Base-by-base conservation (phyloP, 441 rosid genomes). In the Pelargonium citronellum region DNA sequence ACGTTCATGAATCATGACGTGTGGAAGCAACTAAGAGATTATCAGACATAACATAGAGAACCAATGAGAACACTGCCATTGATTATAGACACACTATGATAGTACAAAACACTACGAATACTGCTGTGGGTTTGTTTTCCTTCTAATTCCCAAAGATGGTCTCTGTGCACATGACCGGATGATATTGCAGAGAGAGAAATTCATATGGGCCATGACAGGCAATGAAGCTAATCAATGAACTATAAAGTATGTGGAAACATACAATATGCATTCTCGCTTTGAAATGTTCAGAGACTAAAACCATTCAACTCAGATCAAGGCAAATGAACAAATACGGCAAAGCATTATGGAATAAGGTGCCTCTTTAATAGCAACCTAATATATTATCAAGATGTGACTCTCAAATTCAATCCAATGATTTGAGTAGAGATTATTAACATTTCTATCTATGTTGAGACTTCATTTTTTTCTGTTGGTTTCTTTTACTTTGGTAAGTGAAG, bases 1-100 rank as follows among this genome's bases (percentile, higher is more conserved):
- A 7, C 46, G 30, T 24, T 24, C 30, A 24, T 24, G 30, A 24
- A 24, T 24, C 1, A 64, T 30, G 67, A 43, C 46, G 30, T 13
- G 15, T 64, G 46, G 44, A 64, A 64, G 46, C n/a, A 64, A 34
- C 44, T 64, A 69, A 67, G 37, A 2, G 24, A 64, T 3, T 7
- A 13, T 7, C 64, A 73, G 49, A 67, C 30, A 73, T 0, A 16
- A 64, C 24, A 41, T 1, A 39, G 39, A 62, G 22, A 66, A 13
- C 60, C 1, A 67, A 58, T 20, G 19, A 17, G 27, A 19, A 57
- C 19, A 57, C 64, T 19, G 20, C 20, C 64, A 20, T 20, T 19
- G 64, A 20, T 10, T 44, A 44, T 11, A 44, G 12, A 11, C 49
- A 44, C 49, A 44, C 12, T 10, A 44, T 44, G 67, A 10, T 66